phyloP scores from a whole-genome alignment of 176 grass and related monocot species.

The Panicum miliaceum region DNA sequence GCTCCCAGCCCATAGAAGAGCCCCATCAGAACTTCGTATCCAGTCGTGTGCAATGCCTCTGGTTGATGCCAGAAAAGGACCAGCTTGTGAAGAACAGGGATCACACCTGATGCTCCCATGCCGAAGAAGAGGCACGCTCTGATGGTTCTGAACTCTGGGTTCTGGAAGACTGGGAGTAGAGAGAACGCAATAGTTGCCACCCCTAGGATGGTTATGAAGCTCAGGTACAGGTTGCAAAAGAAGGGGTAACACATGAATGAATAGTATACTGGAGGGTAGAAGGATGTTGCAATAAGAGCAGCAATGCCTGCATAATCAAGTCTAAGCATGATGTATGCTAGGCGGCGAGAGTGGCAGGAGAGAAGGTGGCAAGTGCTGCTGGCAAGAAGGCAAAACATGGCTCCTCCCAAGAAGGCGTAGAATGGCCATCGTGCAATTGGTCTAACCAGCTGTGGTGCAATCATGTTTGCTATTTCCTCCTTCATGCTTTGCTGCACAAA shows the following conservation, averaged over 20 bases:
- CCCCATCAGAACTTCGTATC: slow-evolving; percentile 85
- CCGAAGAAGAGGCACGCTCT: slow-evolving; percentile 82
- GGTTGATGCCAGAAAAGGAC: slow-evolving; percentile 69
- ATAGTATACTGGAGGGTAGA: slow-evolving; percentile 94
- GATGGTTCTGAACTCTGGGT: slow-evolving; percentile 68
- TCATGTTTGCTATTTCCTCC: slow-evolving; percentile 69
- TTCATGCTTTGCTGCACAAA: slow-evolving; percentile 67
- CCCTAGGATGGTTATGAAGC: slow-evolving; percentile 76
- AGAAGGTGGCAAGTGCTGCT: slow-evolving; percentile 89
- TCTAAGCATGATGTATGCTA: slow-evolving; percentile 88
- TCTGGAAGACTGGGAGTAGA: slow-evolving; percentile 82
- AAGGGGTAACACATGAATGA: slow-evolving; percentile 92
- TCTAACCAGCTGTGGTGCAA: slow-evolving; percentile 61
- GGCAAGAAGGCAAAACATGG: slow-evolving; percentile 95
- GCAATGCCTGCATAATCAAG: slow-evolving; percentile 89
- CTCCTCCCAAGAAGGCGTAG: slow-evolving; percentile 77
- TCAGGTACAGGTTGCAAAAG: slow-evolving; percentile 87
- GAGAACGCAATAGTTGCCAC: slow-evolving; percentile 72
- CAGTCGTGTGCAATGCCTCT: slow-evolving; percentile 82
- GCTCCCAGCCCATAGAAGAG: slow-evolving; percentile 82
- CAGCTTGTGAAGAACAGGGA: slow-evolving; percentile 81
- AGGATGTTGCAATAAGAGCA: slow-evolving; percentile 86
- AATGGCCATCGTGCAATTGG: slow-evolving; percentile 84
- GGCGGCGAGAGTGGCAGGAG: slow-evolving; percentile 76
- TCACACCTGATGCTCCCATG: slow-evolving; percentile 84